Evolutionary conservation across 345 rosid species (phyloP).

Genomic region (Acer negundo): DNA sequence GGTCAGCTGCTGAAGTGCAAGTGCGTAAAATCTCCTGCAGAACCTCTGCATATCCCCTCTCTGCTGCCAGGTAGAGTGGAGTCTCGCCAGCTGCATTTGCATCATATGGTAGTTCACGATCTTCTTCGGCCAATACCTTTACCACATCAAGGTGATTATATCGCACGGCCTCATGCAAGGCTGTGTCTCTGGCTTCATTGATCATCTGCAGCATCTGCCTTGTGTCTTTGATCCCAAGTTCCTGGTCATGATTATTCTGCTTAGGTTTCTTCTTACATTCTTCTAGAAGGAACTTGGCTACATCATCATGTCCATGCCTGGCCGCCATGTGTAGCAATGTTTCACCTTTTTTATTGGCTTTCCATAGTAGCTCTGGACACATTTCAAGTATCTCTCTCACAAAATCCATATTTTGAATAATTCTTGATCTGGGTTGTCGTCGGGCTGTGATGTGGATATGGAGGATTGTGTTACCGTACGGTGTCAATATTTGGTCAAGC

Average conservation of each 20-base stretch:
- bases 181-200: not conserved
- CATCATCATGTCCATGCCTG: too few relatives aligned
- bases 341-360: too few relatives aligned
- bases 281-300: not conserved
- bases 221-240: not conserved
- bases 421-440: not conserved
- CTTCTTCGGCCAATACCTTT: not conserved
- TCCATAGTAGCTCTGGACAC: not conserved
- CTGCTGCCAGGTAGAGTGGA: too few relatives aligned
- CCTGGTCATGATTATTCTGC: conserved; percentile 5
- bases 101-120: not conserved
- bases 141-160: conserved; percentile 22
- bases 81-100: too few relatives aligned
- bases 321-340: too few relatives aligned
- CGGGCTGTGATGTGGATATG: conserved; percentile 6
- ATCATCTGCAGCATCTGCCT: conserved; percentile 16
- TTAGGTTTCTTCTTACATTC: not conserved
- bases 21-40: too few relatives aligned
- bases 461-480: conserved; percentile 5
- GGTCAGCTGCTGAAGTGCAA: too few relatives aligned
- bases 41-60: too few relatives aligned
- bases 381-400: not conserved
- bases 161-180: conserved; percentile 26
- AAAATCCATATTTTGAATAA: not conserved
- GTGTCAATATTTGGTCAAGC: not conserved